Evolutionary conservation across 192 early-diverging fungal genomes (phyloP), one percentile per base, ranked within the genome.

Genomic region (Gryganskiella cystojenkinii): DNA sequence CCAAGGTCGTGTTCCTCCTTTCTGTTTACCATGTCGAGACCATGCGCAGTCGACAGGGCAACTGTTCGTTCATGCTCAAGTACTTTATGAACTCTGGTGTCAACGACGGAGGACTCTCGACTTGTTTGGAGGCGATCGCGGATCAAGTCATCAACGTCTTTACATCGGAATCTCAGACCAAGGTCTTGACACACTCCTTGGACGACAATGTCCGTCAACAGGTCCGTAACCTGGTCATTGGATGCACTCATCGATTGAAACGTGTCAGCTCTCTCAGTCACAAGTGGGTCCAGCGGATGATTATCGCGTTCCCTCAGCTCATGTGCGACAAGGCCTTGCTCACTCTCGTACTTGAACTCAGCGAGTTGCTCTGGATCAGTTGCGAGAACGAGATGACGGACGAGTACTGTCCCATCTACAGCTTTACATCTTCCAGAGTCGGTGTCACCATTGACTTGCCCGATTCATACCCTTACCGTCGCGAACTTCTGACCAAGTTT

Each of bases 31-130:
- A 94, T 53, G 87, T 96, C 17, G 98, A 99, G 67, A 82, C 85
- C 6, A 86, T 94, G 71, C 86, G 95, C 24, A 92, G 91, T 33
- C 73, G 82, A 33, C 68, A 89, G 35, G 90, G 92, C 24, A 81
- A 89, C 79, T 92, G 89, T 59, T 87, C 87, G 3, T 87, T 89
- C 49, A 87, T 96, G 44, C 80, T 94, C 34, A 84, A 86, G 52
- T 98, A 98, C 70, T 91, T 98, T 64, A 83, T 87, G 80, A 96
- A 98, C 68, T 87, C 94, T 34, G 92, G 95, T 19, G 90, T 96
- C 47, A 92, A 92, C 64, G 84, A 88, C 37, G 93, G 91, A 19
- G 87, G 88, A 8, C 74, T 95, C 35, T 90, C 92, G 42, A 82
- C 82, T 1, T 87, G 92, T 15, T 79, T 99, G 42, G 93, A 96